Evolutionary conservation across 2,329 filamentous ascomycete genomes (phyloP).

Genomic region (Colletotrichum truncatum): DNA sequence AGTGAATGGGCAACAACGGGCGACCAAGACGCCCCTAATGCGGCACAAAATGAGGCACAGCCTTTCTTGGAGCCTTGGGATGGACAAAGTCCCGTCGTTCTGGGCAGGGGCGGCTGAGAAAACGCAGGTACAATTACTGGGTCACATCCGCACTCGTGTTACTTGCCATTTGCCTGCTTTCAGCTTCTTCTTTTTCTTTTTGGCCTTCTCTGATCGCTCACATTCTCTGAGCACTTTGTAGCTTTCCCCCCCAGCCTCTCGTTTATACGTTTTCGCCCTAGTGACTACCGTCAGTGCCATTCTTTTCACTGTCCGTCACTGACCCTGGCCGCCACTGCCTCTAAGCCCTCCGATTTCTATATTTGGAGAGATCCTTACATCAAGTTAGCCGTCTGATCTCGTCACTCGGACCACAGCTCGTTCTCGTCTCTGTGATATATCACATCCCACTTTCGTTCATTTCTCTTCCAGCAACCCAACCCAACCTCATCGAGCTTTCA

Average conservation of each 20-base stretch:
- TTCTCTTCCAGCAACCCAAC: background rate
- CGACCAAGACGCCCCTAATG: background rate
- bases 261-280: background rate
- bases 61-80: background rate
- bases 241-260: constrained; percentile 14
- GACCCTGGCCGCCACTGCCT: too few relatives aligned
- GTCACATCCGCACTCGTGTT: too few relatives aligned
- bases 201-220: background rate
- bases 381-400: background rate
- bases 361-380: background rate
- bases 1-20: too few relatives aligned
- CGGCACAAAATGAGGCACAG: background rate
- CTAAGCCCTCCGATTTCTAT: background rate
- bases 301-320: too few relatives aligned
- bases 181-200: background rate
- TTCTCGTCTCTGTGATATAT: background rate
- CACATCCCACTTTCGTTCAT: background rate
- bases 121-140: too few relatives aligned
- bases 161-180: too few relatives aligned
- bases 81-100: background rate
- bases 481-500: background rate
- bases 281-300: background rate
- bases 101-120: background rate
- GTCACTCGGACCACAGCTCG: background rate
- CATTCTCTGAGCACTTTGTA: background rate